Evolutionary conservation across 2,329 filamentous ascomycete species (phyloP).

Genomic region (Colletotrichum phormii): DNA sequence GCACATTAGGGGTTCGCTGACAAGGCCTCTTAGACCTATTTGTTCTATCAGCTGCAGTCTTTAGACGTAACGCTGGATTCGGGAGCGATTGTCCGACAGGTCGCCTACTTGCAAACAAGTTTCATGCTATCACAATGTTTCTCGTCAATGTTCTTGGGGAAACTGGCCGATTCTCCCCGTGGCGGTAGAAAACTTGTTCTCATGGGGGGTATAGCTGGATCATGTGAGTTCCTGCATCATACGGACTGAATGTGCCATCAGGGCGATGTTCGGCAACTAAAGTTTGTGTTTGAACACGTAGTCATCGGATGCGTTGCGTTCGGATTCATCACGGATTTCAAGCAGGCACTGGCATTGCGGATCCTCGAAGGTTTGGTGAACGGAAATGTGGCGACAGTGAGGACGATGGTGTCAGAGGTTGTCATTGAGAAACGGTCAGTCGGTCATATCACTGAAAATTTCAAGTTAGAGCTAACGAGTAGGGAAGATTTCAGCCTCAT

Average conservation of each 20-base stretch:
- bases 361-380: not conserved
- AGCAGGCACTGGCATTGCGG: not conserved
- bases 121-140: constrained; percentile 1
- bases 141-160: not conserved
- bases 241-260: not conserved
- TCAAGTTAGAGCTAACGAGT: not conserved
- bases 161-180: not conserved
- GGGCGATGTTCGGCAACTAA: not conserved
- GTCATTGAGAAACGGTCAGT: not conserved
- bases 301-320: not conserved
- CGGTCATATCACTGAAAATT: not conserved
- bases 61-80: not conserved
- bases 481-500: not conserved
- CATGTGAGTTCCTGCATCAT: not conserved
- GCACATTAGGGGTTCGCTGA: too few species aligned
- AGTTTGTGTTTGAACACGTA: not conserved
- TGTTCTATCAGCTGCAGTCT: constrained; percentile 5
- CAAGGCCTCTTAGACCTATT: not conserved
- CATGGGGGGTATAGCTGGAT: not conserved
- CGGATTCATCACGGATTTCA: not conserved
- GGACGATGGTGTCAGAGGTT: not conserved
- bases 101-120: not conserved
- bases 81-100: not conserved
- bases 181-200: constrained; percentile 3
- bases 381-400: not conserved